Evolutionary conservation across 352 stramenopile species (phyloP).

Genomic region (Globisporangium perplexum): DNA sequence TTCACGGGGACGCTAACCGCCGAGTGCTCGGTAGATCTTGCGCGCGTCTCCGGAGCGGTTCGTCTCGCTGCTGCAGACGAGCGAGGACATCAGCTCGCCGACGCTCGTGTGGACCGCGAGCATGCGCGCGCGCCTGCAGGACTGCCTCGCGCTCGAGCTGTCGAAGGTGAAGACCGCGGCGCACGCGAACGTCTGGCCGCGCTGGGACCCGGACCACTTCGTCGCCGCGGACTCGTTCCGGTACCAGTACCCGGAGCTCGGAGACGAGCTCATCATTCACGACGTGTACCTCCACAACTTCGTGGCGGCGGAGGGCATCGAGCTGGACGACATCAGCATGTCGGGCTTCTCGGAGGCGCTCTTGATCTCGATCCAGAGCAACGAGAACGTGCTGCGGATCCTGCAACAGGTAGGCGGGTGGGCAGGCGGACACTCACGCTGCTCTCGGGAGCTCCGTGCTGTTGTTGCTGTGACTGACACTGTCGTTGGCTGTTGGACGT

Average conservation of each 20-base stretch:
- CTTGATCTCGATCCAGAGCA: constrained; percentile 78
- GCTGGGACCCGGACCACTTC: constrained; percentile 81
- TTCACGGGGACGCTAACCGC: not conserved
- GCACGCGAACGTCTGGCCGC: constrained; percentile 48
- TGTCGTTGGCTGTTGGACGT: constrained; percentile 2
- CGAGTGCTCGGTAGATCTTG: constrained; percentile 33
- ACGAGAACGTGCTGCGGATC: constrained; percentile 77
- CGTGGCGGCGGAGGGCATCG: constrained; percentile 42
- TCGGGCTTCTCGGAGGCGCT: constrained; percentile 69
- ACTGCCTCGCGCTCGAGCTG: constrained; percentile 49
- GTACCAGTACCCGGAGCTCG: constrained; percentile 76
- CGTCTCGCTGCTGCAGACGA: constrained; percentile 47
- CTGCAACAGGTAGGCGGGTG: constrained; percentile 39
- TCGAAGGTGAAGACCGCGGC: constrained; percentile 62
- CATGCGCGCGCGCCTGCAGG: constrained; percentile 54
- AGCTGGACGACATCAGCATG: constrained; percentile 70
- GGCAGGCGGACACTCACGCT: not conserved
- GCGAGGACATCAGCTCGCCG: constrained; percentile 52
- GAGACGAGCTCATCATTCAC: constrained; percentile 68
- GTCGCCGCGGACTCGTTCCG: constrained; percentile 82
- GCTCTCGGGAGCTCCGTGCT: not conserved
- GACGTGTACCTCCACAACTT: constrained; percentile 85
- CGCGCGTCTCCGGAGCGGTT: constrained; percentile 56
- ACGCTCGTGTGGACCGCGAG: constrained; percentile 73
- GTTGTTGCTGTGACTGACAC: not conserved